phyloP scores from a whole-genome alignment of 169 alveolate genomes.

The Besnoitia besnoiti region DNA sequence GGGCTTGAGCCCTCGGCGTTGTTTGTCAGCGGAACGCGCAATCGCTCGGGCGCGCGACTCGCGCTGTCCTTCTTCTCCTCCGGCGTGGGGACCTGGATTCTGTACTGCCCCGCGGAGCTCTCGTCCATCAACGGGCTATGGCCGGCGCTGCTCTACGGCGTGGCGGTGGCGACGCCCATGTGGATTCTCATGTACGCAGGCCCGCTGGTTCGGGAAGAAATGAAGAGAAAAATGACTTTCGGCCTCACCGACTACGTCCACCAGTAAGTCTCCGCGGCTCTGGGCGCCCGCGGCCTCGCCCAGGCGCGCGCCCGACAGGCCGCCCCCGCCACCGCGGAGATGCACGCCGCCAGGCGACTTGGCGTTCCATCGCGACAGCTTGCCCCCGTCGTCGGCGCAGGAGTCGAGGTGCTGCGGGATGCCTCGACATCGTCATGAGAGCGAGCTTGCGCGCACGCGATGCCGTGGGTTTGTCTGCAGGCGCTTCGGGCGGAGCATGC shows the following conservation, averaged over 20 bases:
- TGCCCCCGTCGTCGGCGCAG: too few relatives aligned
- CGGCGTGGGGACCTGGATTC: constrained; percentile 28
- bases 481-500: constrained; percentile 34
- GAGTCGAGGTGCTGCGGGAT: too few relatives aligned
- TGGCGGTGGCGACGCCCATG: constrained; percentile 16
- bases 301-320: constrained; percentile 18
- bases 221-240: neutral
- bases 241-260: constrained; percentile 27
- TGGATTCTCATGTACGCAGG: neutral
- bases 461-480: neutral
- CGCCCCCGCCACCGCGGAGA: too few relatives aligned
- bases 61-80: constrained; percentile 27
- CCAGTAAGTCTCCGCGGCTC: neutral
- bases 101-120: constrained; percentile 6
- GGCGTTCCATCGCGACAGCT: too few relatives aligned
- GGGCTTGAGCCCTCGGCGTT: neutral
- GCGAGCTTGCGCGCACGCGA: neutral
- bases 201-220: neutral
- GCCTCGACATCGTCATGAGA: neutral
- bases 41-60: neutral
- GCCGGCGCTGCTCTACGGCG: constrained; percentile 9
- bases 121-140: neutral
- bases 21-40: neutral
- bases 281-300: too few relatives aligned
- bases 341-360: too few relatives aligned